Conservation (phyloP, 1,284 basidiomycete species). For the Wallemia ichthyophaga region DNA sequence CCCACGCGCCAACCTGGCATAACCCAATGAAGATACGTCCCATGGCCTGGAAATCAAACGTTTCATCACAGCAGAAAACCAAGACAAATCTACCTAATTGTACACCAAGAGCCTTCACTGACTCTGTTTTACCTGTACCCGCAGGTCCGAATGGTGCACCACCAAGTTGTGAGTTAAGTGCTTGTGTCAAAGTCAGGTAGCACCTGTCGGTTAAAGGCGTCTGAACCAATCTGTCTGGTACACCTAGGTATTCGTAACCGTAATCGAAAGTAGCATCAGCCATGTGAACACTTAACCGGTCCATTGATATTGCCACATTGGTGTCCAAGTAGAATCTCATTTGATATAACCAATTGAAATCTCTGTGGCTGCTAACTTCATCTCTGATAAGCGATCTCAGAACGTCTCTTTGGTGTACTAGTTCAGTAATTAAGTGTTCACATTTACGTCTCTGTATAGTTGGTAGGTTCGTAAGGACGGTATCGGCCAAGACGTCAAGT, state of each 20-base stretch:
- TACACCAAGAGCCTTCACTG: slow-evolving; percentile 91
- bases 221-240: slow-evolving; percentile 85
- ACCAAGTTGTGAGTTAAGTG: slow-evolving; percentile 73
- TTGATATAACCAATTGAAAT: slow-evolving; percentile 84
- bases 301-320: slow-evolving; percentile 36
- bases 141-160: slow-evolving; percentile 95
- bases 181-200: slow-evolving; percentile 87
- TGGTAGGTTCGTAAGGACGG: slow-evolving; percentile 64
- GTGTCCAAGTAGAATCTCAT: slow-evolving; percentile 91
- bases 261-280: slow-evolving; percentile 86
- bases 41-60: slow-evolving; percentile 99
- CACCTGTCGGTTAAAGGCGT: slow-evolving; percentile 95
- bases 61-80: slow-evolving; percentile 98
- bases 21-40: slow-evolving; percentile 94
- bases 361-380: slow-evolving; percentile 30
- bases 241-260: slow-evolving; percentile 95
- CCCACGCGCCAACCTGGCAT: slow-evolving; percentile 98
- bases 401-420: slow-evolving; percentile 91
- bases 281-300: slow-evolving; percentile 47
- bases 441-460: slow-evolving; percentile 80
- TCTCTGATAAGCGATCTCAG: slow-evolving; percentile 46
- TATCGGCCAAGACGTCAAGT: slow-evolving; percentile 76
- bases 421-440: slow-evolving; percentile 94
- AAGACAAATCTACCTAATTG: slow-evolving; percentile 91
- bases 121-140: slow-evolving; percentile 98